Evolutionary conservation across 1,284 basidiomycete species (phyloP).

Genomic region (Fomes fomentarius): DNA sequence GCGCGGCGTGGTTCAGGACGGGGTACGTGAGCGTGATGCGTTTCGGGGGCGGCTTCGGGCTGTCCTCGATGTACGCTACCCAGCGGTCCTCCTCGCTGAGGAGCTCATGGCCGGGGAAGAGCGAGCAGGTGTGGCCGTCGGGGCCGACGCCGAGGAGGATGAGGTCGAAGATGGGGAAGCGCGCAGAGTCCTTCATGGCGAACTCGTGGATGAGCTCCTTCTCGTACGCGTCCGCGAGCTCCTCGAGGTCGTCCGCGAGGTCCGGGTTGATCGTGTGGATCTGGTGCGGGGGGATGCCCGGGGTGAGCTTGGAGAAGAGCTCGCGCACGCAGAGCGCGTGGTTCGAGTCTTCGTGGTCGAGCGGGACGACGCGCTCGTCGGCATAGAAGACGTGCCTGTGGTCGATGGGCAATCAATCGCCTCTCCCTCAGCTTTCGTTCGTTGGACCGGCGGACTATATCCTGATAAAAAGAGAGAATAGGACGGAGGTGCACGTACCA

Average conservation of each 20-base stretch:
- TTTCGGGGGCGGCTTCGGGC: constrained; percentile 91
- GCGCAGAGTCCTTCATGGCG: constrained; percentile 86
- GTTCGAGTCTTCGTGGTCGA: constrained; percentile 93
- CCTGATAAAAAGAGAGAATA: background rate
- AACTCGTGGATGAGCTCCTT: constrained; percentile 91
- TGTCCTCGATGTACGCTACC: constrained; percentile 93
- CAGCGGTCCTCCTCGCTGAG: constrained; percentile 87
- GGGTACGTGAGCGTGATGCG: constrained; percentile 92
- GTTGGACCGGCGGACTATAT: too few species aligned
- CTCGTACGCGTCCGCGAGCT: constrained; percentile 92
- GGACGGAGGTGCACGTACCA: constrained; percentile 61
- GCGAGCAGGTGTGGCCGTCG: constrained; percentile 95
- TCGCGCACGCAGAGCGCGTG: constrained; percentile 77
- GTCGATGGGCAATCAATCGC: background rate
- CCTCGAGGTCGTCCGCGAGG: constrained; percentile 81
- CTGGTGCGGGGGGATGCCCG: constrained; percentile 65
- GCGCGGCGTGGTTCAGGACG: constrained; percentile 90
- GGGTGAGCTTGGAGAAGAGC: constrained; percentile 84
- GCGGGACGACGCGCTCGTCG: constrained; percentile 95
- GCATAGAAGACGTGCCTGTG: constrained; percentile 96
- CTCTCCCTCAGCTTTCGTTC: constrained; percentile 5
- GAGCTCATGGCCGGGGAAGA: constrained; percentile 92
- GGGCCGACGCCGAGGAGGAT: constrained; percentile 93
- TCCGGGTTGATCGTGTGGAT: constrained; percentile 85
- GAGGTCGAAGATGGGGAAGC: constrained; percentile 95